A percentile compares a stretch with the other conserved stretches of the same genome.
Evolutionary conservation across 305 asterid genomes (phyloP).

Genomic region (Fraxinus albicans): DNA sequence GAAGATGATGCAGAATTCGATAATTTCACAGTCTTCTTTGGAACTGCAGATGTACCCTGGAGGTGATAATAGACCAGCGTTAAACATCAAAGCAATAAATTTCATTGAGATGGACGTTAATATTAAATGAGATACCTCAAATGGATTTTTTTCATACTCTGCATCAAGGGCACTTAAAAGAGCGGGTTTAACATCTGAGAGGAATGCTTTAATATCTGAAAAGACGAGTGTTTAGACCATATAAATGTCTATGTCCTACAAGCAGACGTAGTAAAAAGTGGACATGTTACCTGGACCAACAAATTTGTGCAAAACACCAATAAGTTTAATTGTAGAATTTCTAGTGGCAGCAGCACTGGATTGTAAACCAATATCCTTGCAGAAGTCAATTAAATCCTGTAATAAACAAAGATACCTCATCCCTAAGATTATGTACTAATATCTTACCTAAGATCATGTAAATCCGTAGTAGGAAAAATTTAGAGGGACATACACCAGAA

Average conservation of each 20-base stretch:
- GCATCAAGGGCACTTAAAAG: conserved; percentile 95
- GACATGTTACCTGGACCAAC: conserved; percentile 85
- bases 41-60: conserved; percentile 79
- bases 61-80: conserved; percentile 17
- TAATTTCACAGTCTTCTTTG: conserved; percentile 77
- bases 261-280: background rate
- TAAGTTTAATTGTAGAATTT: conserved; percentile 85
- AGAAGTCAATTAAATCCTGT: conserved; percentile 94
- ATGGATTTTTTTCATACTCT: conserved; percentile 93
- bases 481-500: background rate
- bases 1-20: conserved; percentile 52
- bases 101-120: conserved; percentile 13
- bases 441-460: conserved; percentile 11
- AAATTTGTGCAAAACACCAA: conserved; percentile 89
- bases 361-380: conserved; percentile 94
- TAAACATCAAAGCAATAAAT: conserved; percentile 16
- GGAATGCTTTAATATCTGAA: conserved; percentile 89
- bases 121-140: conserved; percentile 54
- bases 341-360: conserved; percentile 99
- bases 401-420: conserved; percentile 13
- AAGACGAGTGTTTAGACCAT: conserved; percentile 28
- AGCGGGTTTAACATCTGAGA: conserved; percentile 96
- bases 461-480: conserved; percentile 7
- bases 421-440: conserved; percentile 7
- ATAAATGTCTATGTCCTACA: conserved; percentile 26